Evolutionary conservation across 1,139 yeast species (phyloP), one percentile per base, ranked within the genome.

Genomic region (Candida frijolesensis): DNA sequence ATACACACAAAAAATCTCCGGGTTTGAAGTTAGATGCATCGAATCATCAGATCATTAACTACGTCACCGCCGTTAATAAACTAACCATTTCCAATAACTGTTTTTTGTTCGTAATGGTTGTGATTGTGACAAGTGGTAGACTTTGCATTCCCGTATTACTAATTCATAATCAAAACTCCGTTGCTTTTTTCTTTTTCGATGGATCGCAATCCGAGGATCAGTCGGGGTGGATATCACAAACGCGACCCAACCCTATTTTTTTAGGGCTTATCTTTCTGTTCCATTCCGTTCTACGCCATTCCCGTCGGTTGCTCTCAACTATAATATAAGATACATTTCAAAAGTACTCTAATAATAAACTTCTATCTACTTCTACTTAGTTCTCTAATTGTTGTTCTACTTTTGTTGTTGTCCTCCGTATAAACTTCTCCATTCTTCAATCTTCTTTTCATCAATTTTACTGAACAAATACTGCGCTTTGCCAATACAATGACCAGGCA

Each of bases 391-490:
- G 3, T 19, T 19, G 3, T 11, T 27, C 42, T 46, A 51, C 27
- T 39, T 41, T 32, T 67, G 68, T 61, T 79, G 85, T 59, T 78
- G 74, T 40, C 94, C 97, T 51, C 98, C 96, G 65, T 86, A 94
- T 69, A 82, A 80, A 50, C 75, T 71, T 76, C 96, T 87, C 96
- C 98, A 91, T 65, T 84, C 87, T 11, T 84, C 95, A 57, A 92
- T 78, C 78, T 88, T 87, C 74, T 84, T 83, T 62, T 89, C 96
- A 59, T 94, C 98, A 60, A 95, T 94, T 75, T 97, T 85, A 63
- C 79, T 80, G 79, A 95, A 94, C 72, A 94, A 79, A 70, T 94
- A 91, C 71, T 89, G 89, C 25, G 98, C 95, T 68, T 89, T 86
- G 56, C 92, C 95, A 59, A 94, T 87, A 71, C 88, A 84, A 69